These are phyloP conservation scores for Microsporum audouinii DNA, from an alignment of 2,329 filamentous ascomycete species.

Conservation along the genomic window DNA sequence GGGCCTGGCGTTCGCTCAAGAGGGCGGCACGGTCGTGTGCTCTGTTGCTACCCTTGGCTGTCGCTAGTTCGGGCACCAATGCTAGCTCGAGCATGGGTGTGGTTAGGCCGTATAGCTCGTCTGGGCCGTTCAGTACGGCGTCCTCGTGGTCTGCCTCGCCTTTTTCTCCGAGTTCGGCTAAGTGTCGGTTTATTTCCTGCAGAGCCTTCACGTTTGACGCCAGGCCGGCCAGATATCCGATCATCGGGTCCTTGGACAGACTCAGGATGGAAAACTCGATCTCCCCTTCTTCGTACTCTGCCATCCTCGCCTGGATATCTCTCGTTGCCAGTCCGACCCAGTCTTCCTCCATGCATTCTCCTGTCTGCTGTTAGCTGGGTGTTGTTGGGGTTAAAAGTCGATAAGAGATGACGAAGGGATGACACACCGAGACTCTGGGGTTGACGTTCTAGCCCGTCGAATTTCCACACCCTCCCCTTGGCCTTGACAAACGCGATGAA, in stretches of 20 bases:
- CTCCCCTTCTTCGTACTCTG: conserved; percentile 51
- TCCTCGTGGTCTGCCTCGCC: conserved; percentile 10
- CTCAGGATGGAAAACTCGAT: conserved; percentile 70
- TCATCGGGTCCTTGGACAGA: conserved; percentile 55
- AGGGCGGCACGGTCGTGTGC: conserved; percentile 22
- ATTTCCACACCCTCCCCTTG: conserved; percentile 66
- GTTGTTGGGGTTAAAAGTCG: neutral
- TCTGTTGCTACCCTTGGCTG: conserved; percentile 17
- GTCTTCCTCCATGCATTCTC: conserved; percentile 36
- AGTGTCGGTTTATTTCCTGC: conserved; percentile 24
- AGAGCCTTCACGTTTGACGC: conserved; percentile 38
- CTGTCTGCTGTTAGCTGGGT: neutral
- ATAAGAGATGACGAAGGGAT: neutral
- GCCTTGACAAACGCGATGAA: conserved; percentile 82
- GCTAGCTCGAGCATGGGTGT: conserved; percentile 25
- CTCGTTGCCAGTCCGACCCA: conserved; percentile 58
- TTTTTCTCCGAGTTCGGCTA: conserved; percentile 13
- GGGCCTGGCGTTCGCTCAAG: conserved; percentile 19
- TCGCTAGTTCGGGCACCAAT: conserved; percentile 18
- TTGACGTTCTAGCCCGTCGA: conserved; percentile 69
- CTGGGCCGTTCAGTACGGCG: conserved; percentile 24
- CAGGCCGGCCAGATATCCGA: conserved; percentile 35
- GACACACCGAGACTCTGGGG: conserved; percentile 52
- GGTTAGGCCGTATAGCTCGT: conserved; percentile 28
- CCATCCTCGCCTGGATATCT: conserved; percentile 57